These are phyloP conservation scores for Fusarium denticulatum DNA, from an alignment of 2,329 filamentous ascomycete genomes.

Conservation along the genomic window DNA sequence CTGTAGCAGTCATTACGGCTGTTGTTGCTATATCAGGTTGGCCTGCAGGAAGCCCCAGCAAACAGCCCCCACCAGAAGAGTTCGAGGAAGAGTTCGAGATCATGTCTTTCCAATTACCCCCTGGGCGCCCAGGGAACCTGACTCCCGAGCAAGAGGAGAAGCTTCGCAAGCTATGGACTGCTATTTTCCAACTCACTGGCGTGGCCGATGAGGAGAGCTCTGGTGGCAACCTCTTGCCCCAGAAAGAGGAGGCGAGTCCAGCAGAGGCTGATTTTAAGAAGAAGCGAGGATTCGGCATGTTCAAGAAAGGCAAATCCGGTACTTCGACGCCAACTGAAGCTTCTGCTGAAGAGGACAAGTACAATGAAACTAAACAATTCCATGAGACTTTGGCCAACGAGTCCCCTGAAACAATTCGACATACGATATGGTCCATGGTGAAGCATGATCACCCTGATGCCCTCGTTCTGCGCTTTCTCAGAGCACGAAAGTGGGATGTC, in stretches of 20 bases:
- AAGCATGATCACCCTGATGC: slow-evolving; percentile 96
- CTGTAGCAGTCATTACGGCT: slow-evolving; percentile 16
- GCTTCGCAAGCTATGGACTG: slow-evolving; percentile 85
- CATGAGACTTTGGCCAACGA: slow-evolving; percentile 81
- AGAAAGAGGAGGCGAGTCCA: slow-evolving; percentile 34
- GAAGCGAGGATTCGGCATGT: slow-evolving; percentile 72
- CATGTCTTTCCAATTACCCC: slow-evolving; percentile 59
- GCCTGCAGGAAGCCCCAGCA: slow-evolving; percentile 7
- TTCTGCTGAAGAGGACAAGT: slow-evolving; percentile 80
- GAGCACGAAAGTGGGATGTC: slow-evolving; percentile 95
- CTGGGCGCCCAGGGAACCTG: slow-evolving; percentile 85
- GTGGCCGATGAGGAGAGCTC: slow-evolving; percentile 52
- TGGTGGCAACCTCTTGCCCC: slow-evolving; percentile 30
- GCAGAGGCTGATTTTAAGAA: slow-evolving; percentile 71
- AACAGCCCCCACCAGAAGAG: not conserved
- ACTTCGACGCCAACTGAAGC: slow-evolving; percentile 52
- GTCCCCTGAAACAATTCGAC: slow-evolving; percentile 80
- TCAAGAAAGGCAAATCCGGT: slow-evolving; percentile 63
- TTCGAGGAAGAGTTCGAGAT: slow-evolving; percentile 32
- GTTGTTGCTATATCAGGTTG: slow-evolving; percentile 30
- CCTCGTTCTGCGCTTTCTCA: slow-evolving; percentile 81
- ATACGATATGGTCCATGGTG: slow-evolving; percentile 90
- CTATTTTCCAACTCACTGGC: slow-evolving; percentile 79
- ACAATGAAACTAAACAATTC: slow-evolving; percentile 88
- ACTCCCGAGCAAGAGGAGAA: slow-evolving; percentile 91